Base-by-base conservation (phyloP, 2,329 filamentous ascomycete genomes). In the Fusarium beomiforme region DNA sequence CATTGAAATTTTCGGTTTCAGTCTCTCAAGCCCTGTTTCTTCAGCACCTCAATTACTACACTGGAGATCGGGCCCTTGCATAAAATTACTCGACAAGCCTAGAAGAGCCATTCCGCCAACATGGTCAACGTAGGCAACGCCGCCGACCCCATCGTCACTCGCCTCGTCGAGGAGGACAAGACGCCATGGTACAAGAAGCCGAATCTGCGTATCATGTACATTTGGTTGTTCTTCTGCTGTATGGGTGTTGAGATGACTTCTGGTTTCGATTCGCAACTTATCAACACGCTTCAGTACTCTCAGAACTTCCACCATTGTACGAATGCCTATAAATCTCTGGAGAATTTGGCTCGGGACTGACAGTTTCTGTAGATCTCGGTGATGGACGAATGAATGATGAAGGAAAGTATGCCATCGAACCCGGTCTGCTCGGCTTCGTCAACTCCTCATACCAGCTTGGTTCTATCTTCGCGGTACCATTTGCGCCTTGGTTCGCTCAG, bases 201-300 rank as follows among this genome's bases (percentile, higher is more conserved):
- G 0, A 88, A 88, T 65, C 79, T 89, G 33, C 81, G 87, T 44
- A 64, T 75, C 6, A 80, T 89, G 58, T 89, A 89, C 72, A 72
- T 88, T 6, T 76, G 84, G 57, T 80, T 89, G 55, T 85, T 89
- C 44, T 82, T 85, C 14, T 85, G 85, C 49, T 87, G 85, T 73
- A 85, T 88, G 77, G 86, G 86, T 56, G 85, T 89, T 23, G 87
- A 89, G 76, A 86, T 87, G 66, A 88, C 87, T 0, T 87, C 85
- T 6, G 86, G 87, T 1, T 89, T 88, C 58, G 87, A 89, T 72
- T 85, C 83, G 6, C 85, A 79, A 59, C 69, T 79, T n/a, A 79
- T 79, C 73, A 83, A 83, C 68, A 82, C 81, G 1, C 75, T 84
- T 2, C 82, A 84, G 61, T 81, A 83, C 63, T 77, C 80, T 24